Evolutionary conservation across 2,329 filamentous ascomycete genomes (phyloP), one percentile per base, ranked within the genome.

Genomic region (Clarireedia hainanense): DNA sequence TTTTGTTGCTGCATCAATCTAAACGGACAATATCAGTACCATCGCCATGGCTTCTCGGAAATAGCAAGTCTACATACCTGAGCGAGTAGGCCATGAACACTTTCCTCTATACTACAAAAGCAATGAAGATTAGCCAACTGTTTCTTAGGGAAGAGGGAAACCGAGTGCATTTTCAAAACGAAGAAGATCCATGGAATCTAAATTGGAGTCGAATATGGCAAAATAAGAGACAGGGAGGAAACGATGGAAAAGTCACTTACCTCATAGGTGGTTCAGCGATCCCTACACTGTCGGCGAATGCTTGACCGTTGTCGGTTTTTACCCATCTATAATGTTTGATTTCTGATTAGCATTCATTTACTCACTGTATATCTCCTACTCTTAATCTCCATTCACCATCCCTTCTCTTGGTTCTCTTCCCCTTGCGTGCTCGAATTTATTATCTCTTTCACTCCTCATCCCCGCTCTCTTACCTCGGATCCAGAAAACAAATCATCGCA

Each of bases 291-390:
- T 65, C 58, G 0, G 74, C 72, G 36, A 67, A 71, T 0, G 48
- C 54, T 55, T 72, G 71, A 0, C 75, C 74, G 65, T 74, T 72
- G 4, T 71, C 72, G 0, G 74, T 76, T 57, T 73, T 69, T 0
- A 74, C 71, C 63, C 70, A 72, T 50, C 64, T 65, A 51, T 39
- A 10, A 15, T 15, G 2, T 12, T n/a, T 23, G 24, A 34, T 4
- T 34, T 9, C 12, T 40, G 4, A 23, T 55, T n/a, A 55, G n/a
- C 14, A 24, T 20, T 10, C 45, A 45, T 7, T 20, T 27, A 10
- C 27, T 7, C 14, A 42, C 17, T 40, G 2, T 6, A 6, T 40
- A n/a, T 10, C 1, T 17, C 15, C 3, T 17, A 5, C 6, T 20
- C 39, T 42, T 15, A 42, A n/a, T 14, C 3, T 1, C 9, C n/a